These are phyloP conservation scores for Aspergillus eucalypticola DNA, from an alignment of 2,329 filamentous ascomycete genomes.

Conservation along the genomic window DNA sequence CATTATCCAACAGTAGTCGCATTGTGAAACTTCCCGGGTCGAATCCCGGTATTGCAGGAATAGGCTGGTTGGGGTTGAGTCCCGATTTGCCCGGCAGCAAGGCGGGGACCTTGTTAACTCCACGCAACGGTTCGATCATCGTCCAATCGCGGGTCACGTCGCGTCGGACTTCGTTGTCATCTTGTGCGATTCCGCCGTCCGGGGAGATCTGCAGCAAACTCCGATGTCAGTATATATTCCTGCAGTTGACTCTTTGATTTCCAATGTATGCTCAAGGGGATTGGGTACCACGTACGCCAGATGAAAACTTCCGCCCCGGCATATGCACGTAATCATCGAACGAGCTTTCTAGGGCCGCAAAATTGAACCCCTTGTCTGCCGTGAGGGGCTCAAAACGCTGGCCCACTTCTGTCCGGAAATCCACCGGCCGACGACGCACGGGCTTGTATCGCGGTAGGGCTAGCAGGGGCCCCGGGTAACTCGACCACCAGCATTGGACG, in stretches of 20 bases:
- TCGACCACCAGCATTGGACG: slow-evolving; percentile 43
- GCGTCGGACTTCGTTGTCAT: slow-evolving; percentile 15
- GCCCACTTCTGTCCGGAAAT: slow-evolving; percentile 46
- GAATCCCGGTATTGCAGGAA: slow-evolving; percentile 5
- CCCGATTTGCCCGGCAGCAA: neutral
- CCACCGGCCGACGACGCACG: slow-evolving; percentile 36
- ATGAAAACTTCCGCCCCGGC: slow-evolving; percentile 45
- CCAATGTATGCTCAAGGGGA: too few relatives aligned
- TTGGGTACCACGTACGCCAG: slow-evolving; percentile 19
- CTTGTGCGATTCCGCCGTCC: slow-evolving; percentile 17
- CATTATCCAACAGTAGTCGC: slow-evolving; percentile 10
- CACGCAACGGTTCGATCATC: slow-evolving; percentile 13
- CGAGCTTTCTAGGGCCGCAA: slow-evolving; percentile 42
- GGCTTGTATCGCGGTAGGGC: slow-evolving; percentile 42
- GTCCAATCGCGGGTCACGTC: slow-evolving; percentile 11
- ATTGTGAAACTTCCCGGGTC: slow-evolving; percentile 12
- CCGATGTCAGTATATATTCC: too few relatives aligned
- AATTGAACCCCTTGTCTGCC: slow-evolving; percentile 46
- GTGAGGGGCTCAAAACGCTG: slow-evolving; percentile 45
- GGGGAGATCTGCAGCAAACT: slow-evolving; percentile 16
- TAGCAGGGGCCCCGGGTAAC: slow-evolving; percentile 45
- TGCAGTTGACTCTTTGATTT: too few relatives aligned
- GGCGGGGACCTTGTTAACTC: slow-evolving; percentile 3
- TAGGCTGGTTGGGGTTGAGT: neutral
- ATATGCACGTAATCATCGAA: slow-evolving; percentile 50